Evolutionary conservation across 2,329 filamentous ascomycete genomes (phyloP).

Genomic region (Talaromyces verruculosus): DNA sequence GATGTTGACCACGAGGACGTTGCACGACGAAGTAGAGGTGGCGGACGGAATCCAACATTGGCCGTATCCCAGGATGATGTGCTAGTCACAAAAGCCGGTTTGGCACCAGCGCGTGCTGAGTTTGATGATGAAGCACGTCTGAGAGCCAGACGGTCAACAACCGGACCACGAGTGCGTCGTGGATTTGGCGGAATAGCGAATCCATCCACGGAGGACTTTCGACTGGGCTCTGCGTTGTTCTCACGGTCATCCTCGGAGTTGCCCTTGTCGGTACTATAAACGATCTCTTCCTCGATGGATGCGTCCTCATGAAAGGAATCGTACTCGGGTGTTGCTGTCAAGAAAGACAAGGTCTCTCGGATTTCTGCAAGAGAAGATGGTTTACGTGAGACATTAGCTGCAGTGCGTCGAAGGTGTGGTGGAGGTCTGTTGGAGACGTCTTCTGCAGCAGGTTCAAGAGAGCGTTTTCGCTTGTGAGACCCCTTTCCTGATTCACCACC

Average conservation of each 20-base stretch:
- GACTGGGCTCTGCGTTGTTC: slow-evolving; percentile 23
- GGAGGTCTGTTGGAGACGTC: slow-evolving; percentile 55
- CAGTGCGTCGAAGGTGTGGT: slow-evolving; percentile 62
- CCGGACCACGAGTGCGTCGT: slow-evolving; percentile 41
- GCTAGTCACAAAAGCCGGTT: slow-evolving; percentile 37
- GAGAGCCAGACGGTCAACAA: slow-evolving; percentile 48
- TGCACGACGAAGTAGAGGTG: slow-evolving; percentile 34
- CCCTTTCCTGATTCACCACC: slow-evolving; percentile 20
- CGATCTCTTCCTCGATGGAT: slow-evolving; percentile 54
- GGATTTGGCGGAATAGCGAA: slow-evolving; percentile 36
- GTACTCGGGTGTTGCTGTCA: slow-evolving; percentile 68
- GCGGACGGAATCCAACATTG: slow-evolving; percentile 37
- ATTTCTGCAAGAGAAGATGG: slow-evolving; percentile 77
- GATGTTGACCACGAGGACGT: slow-evolving; percentile 30
- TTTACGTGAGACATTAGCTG: slow-evolving; percentile 56
- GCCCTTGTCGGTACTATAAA: slow-evolving; percentile 38
- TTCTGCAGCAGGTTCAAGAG: slow-evolving; percentile 40
- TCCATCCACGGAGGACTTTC: slow-evolving; percentile 25
- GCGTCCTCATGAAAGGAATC: slow-evolving; percentile 57
- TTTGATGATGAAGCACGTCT: slow-evolving; percentile 48
- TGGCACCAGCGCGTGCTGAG: slow-evolving; percentile 35
- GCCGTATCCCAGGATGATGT: slow-evolving; percentile 9
- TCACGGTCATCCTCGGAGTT: slow-evolving; percentile 26
- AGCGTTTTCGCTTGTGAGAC: slow-evolving; percentile 42
- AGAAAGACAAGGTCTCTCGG: slow-evolving; percentile 75